A percentile compares a stretch with the other conserved stretches of the same genome.
Conservation (phyloP, 768 basidiomycete genomes). For the Russula brevipes region DNA sequence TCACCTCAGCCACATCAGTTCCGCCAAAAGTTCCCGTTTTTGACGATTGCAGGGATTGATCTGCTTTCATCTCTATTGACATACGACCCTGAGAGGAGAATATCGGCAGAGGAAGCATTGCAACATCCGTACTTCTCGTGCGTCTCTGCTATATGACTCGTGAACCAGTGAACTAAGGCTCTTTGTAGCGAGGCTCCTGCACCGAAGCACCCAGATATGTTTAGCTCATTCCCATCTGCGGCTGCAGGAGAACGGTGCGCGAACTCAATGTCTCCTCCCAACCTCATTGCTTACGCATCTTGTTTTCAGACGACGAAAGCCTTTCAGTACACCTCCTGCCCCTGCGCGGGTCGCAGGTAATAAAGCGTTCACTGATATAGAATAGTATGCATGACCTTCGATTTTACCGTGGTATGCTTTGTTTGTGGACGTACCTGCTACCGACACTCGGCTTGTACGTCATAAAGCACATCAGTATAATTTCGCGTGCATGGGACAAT, state of each 20-base stretch:
- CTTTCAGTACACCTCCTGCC: conserved; percentile 75
- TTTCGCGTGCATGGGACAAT: neutral
- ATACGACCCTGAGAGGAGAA: conserved; percentile 84
- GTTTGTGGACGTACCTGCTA: neutral
- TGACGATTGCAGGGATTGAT: conserved; percentile 81
- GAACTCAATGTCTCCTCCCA: neutral
- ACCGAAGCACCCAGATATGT: conserved; percentile 94
- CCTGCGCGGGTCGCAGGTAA: conserved; percentile 68
- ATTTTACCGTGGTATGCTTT: neutral
- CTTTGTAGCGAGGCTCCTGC: conserved; percentile 76
- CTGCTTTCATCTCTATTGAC: conserved; percentile 74
- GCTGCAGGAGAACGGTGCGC: conserved; percentile 94
- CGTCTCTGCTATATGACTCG: conserved; percentile 26
- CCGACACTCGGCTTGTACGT: neutral
- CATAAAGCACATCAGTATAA: neutral
- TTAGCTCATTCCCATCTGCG: conserved; percentile 91
- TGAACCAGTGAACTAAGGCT: neutral
- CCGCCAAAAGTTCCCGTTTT: conserved; percentile 79
- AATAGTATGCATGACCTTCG: conserved; percentile 28
- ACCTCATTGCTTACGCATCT: neutral
- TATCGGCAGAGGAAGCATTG: conserved; percentile 85
- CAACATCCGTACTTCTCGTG: conserved; percentile 91
- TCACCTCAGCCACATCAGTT: conserved; percentile 71
- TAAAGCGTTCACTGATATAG: conserved; percentile 61
- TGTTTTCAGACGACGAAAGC: conserved; percentile 59